phyloP scores from a whole-genome alignment of 306 rosid species.

The Aeschynomene evenia region DNA sequence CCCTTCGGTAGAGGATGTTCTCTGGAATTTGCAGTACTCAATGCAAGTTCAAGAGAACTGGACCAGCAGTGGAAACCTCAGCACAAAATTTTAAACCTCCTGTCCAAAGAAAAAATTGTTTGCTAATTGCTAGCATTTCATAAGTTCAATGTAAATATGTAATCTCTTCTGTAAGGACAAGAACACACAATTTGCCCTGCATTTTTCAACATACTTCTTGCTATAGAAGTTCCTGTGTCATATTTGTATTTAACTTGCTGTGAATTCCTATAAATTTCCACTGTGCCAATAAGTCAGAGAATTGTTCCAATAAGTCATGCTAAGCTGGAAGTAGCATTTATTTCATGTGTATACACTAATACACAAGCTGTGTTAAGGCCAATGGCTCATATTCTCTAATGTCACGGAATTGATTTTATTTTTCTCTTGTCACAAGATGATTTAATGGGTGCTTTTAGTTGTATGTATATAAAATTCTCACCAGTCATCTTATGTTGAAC shows the following conservation, averaged over 20 bases:
- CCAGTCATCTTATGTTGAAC: neutral
- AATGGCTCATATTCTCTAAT: neutral
- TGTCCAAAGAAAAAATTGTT: neutral
- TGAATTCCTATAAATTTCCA: neutral
- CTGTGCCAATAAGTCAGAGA: neutral
- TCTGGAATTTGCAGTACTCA: constrained; percentile 91
- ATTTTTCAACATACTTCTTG: constrained; percentile 7
- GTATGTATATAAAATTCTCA: no score
- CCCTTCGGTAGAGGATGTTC: constrained; percentile 87
- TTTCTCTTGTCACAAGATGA: neutral
- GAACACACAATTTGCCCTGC: neutral
- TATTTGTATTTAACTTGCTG: neutral
- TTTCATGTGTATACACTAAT: neutral
- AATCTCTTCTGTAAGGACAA: neutral
- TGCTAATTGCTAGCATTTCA: constrained; percentile 11
- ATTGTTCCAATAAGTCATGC: neutral
- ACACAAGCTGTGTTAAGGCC: neutral
- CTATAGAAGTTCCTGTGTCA: neutral
- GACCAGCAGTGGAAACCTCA: constrained; percentile 93
- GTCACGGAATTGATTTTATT: neutral
- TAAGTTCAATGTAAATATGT: constrained; percentile 30
- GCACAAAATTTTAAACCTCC: constrained; percentile 38
- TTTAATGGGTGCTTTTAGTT: no score
- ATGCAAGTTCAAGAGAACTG: constrained; percentile 95
- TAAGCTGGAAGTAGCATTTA: neutral